Percentiles rank a stretch among this genome's conserved stretches.
phyloP scores from a whole-genome alignment of 2,329 filamentous ascomycete species.

The Esteya vermicola region DNA sequence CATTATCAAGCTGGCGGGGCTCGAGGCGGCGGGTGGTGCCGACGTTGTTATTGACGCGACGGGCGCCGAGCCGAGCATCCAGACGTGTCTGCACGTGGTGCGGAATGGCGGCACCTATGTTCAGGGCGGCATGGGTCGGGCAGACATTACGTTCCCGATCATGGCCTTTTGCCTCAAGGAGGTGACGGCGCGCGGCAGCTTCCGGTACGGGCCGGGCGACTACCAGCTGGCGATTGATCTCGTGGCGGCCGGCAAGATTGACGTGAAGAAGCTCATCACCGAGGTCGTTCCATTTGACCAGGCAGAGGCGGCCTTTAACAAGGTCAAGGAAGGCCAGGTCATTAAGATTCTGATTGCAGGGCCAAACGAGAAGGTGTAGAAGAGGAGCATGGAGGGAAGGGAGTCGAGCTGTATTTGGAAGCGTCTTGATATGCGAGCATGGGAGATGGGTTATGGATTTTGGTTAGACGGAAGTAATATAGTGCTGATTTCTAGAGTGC shows the following conservation, averaged over 20 bases:
- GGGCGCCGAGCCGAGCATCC: constrained; percentile 65
- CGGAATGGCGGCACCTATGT: constrained; percentile 63
- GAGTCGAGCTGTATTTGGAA: no score
- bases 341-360: constrained; percentile 57
- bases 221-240: constrained; percentile 74
- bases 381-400: no score
- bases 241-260: constrained; percentile 56
- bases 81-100: constrained; percentile 57
- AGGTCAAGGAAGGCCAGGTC: constrained; percentile 71
- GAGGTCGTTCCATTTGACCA: constrained; percentile 63
- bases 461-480: no score
- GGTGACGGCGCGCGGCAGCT: constrained; percentile 72
- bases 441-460: no score
- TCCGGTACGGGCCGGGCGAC: constrained; percentile 79
- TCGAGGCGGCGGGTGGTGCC: constrained; percentile 47
- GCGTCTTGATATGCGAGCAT: no score
- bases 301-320: constrained; percentile 74
- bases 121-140: constrained; percentile 80
- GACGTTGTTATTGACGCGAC: constrained; percentile 72
- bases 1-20: constrained; percentile 46
- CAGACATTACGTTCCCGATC: constrained; percentile 83
- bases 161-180: constrained; percentile 84
- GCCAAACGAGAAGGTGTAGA: constrained; percentile 41
- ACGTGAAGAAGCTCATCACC: constrained; percentile 72
- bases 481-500: not conserved